Percentiles rank a stretch among this genome's conserved stretches.
Evolutionary conservation across 176 grass and related monocot species (phyloP).

Genomic region (Phoenix dactylifera): DNA sequence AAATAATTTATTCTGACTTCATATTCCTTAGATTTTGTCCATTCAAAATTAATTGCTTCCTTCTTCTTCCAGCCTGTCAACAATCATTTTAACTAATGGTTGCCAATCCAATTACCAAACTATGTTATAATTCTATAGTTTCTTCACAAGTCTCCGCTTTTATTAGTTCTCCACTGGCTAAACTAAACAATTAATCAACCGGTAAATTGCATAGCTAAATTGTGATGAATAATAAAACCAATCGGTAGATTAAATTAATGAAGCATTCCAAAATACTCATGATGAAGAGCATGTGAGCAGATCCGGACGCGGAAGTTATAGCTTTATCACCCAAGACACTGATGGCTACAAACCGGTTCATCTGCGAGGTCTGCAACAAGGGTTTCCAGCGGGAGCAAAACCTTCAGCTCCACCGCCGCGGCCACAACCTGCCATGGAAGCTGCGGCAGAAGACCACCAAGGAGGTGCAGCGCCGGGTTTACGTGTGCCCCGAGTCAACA

Average conservation of each 20-base stretch:
- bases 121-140: too few species aligned
- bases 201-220: too few species aligned
- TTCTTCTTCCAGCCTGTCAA: too few species aligned
- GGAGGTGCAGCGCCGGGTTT: conserved; percentile 69
- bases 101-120: too few species aligned
- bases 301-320: conserved; percentile 95
- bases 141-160: too few species aligned
- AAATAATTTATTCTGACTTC: conserved; percentile 21
- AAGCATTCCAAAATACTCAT: too few species aligned
- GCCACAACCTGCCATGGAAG: conserved; percentile 98
- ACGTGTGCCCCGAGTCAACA: conserved; percentile 89
- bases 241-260: too few species aligned
- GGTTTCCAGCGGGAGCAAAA: conserved; percentile 98
- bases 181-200: too few species aligned
- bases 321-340: conserved; percentile 90
- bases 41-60: too few species aligned
- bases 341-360: conserved; percentile 87
- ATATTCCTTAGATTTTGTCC: not conserved
- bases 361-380: conserved; percentile 99
- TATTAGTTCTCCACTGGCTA: too few species aligned
- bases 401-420: conserved; percentile 93
- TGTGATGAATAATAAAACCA: too few species aligned
- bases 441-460: conserved; percentile 84
- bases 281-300: conserved; percentile 17
- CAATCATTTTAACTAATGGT: too few species aligned